phyloP scores from a whole-genome alignment of 78 protist species.

The Cyanophora paradoxa region DNA sequence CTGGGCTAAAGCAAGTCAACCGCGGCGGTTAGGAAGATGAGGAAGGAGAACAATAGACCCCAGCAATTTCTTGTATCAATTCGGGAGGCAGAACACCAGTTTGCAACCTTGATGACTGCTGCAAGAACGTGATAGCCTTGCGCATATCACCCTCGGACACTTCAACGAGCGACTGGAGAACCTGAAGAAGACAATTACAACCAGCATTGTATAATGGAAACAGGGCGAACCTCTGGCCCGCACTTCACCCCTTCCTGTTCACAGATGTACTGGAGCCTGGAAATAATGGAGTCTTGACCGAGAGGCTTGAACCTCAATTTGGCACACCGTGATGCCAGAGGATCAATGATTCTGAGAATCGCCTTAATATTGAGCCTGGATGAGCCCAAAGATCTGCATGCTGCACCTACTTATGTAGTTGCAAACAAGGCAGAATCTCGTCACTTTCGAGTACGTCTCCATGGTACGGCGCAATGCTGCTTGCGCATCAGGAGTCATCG shows the following conservation, averaged over 20 bases:
- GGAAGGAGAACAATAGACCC: background rate
- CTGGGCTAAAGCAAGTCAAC: no score
- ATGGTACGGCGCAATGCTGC: conserved; percentile 75
- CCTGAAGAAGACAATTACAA: no score
- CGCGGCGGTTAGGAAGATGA: background rate
- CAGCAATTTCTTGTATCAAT: background rate
- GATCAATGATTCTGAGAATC: conserved; percentile 83
- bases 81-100: background rate
- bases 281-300: conserved; percentile 28
- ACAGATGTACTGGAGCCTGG: conserved; percentile 56
- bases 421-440: conserved; percentile 88
- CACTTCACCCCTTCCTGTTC: conserved; percentile 40
- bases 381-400: background rate
- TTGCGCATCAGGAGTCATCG: conserved; percentile 95
- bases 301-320: conserved; percentile 93
- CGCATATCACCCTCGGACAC: conserved; percentile 88
- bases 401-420: conserved; percentile 64
- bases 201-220: background rate
- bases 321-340: conserved; percentile 96
- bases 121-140: conserved; percentile 39
- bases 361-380: background rate
- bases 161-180: conserved; percentile 1
- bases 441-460: conserved; percentile 74
- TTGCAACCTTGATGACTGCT: background rate
- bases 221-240: background rate